phyloP scores from a whole-genome alignment of 805 yeast genomes.

The Pichia scutulata region DNA sequence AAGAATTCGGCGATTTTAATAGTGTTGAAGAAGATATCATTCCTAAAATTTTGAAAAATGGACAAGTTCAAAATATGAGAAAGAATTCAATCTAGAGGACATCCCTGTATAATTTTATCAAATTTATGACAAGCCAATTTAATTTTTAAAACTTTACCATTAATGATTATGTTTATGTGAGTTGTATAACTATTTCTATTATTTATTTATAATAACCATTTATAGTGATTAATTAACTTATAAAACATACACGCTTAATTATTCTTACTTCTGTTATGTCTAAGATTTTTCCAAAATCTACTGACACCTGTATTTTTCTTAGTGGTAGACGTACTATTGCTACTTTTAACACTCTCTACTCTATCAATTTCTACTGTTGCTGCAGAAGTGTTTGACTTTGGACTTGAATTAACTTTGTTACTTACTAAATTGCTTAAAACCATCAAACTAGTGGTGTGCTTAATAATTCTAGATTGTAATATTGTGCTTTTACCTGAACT shows the following conservation, averaged over 20 bases:
- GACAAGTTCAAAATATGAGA: constrained; percentile 37
- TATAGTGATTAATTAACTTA: not conserved
- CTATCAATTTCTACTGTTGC: not conserved
- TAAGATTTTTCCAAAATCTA: constrained; percentile 7
- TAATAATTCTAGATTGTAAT: not conserved
- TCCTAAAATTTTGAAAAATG: constrained; percentile 50
- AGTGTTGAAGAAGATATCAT: constrained; percentile 46
- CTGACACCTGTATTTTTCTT: not conserved
- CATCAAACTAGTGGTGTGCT: not conserved
- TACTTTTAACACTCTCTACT: not conserved
- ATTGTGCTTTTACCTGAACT: not conserved
- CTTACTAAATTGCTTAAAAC: constrained; percentile 11
- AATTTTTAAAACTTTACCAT: not conserved
- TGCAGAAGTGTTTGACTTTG: not conserved
- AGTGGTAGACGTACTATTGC: not conserved
- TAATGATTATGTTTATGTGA: no score
- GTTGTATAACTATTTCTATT: not conserved
- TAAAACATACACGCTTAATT: not conserved
- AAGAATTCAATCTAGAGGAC: not conserved
- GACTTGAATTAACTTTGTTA: not conserved
- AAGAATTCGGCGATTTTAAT: constrained; percentile 59
- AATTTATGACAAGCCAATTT: not conserved
- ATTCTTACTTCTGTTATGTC: not conserved
- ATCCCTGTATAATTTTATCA: not conserved
- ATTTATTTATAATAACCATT: not conserved